phyloP scores from a whole-genome alignment of 176 grass and related monocot species.

The Calamus simplicifolius region DNA sequence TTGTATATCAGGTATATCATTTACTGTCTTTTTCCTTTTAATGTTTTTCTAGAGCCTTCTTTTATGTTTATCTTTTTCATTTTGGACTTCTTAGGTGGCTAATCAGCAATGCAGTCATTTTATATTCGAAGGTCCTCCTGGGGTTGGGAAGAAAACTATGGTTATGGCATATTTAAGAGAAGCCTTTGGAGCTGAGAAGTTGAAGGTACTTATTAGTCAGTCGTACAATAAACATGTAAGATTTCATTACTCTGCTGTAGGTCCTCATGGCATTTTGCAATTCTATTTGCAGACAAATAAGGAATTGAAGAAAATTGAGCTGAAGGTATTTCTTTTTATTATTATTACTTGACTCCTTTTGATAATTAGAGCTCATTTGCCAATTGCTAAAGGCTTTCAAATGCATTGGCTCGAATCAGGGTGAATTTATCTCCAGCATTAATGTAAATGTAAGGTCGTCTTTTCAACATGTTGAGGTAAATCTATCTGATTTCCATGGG shows the following conservation, averaged over 20 bases:
- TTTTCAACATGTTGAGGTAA: slow-evolving; percentile 53
- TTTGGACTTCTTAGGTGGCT: slow-evolving; percentile 15
- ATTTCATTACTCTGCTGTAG: background rate
- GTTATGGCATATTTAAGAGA: slow-evolving; percentile 46
- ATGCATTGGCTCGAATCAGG: slow-evolving; percentile 14
- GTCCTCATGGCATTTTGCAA: background rate
- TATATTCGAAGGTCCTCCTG: slow-evolving; percentile 46
- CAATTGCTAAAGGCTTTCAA: background rate
- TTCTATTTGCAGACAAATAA: slow-evolving; percentile 28
- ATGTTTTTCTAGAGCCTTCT: no score
- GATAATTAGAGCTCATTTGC: background rate
- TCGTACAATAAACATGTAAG: background rate
- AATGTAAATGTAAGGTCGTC: slow-evolving; percentile 40
- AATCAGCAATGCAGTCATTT: slow-evolving; percentile 24
- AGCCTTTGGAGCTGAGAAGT: slow-evolving; percentile 27
- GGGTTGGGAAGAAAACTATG: slow-evolving; percentile 57
- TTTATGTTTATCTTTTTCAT: no score
- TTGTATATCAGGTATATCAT: no score
- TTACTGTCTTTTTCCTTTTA: no score
- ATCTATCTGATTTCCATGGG: slow-evolving; percentile 53
- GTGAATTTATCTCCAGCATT: slow-evolving; percentile 46
- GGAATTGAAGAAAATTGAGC: slow-evolving; percentile 36
- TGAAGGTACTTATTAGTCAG: slow-evolving; percentile 4
- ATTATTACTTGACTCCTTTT: background rate
- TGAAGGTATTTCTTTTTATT: slow-evolving; percentile 36